Evolutionary conservation across 2,329 filamentous ascomycete species (phyloP).

Genomic region (Trichothecium sympodiale): DNA sequence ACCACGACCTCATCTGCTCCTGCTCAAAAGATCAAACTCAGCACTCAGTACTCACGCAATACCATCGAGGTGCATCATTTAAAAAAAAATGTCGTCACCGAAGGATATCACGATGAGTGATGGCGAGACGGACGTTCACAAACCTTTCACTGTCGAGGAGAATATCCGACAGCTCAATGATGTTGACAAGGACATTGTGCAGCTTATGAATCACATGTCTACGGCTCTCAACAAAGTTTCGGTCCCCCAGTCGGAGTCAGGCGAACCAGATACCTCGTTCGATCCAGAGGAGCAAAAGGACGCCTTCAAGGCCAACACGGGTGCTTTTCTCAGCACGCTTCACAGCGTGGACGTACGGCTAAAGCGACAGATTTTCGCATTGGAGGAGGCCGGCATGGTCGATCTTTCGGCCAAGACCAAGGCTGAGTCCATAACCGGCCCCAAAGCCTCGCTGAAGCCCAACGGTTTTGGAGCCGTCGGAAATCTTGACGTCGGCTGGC

Average conservation of each 20-base stretch:
- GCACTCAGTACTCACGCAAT: too few relatives aligned
- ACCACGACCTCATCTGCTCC: too few relatives aligned
- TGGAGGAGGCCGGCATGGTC: conserved; percentile 74
- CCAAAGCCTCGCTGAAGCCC: conserved; percentile 33
- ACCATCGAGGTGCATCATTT: not conserved
- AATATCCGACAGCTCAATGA: conserved; percentile 71
- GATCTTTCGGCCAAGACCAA: conserved; percentile 27
- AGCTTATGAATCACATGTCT: conserved; percentile 32
- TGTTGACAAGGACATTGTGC: conserved; percentile 52
- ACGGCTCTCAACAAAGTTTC: conserved; percentile 33
- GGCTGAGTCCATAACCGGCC: conserved; percentile 13
- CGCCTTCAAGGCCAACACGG: conserved; percentile 47
- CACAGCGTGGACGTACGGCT: conserved; percentile 65
- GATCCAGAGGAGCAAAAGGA: conserved; percentile 40
- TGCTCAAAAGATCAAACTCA: too few relatives aligned
- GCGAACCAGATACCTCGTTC: conserved; percentile 14
- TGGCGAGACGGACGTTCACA: conserved; percentile 14
- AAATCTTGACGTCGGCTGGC: conserved; percentile 70
- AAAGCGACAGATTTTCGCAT: conserved; percentile 54
- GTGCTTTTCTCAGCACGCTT: conserved; percentile 60
- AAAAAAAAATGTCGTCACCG: conserved; percentile 17
- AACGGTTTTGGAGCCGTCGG: conserved; percentile 45
- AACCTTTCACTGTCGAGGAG: conserved; percentile 61
- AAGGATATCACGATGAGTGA: conserved; percentile 20
- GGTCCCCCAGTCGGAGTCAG: conserved; percentile 13